Evolutionary conservation across 2,329 filamentous ascomycete genomes (phyloP), one percentile per base, ranked within the genome.

Genomic region (Cladosporium sp.): DNA sequence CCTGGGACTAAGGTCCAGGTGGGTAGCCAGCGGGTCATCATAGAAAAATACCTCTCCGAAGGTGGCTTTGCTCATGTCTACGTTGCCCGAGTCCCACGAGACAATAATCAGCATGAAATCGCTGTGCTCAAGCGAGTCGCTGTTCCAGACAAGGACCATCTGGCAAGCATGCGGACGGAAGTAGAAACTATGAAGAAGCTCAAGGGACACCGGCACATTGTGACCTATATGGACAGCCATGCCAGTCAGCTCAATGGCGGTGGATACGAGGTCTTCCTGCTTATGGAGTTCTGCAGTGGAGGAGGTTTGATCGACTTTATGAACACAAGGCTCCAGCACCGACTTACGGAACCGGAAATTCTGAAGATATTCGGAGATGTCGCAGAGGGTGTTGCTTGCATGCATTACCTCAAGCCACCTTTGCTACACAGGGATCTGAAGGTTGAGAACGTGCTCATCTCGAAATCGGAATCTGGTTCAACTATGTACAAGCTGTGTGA

Each of bases 121-220:
- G 93, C 92, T 14, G 93, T 97, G 59, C 83, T 97, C 75, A 97
- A 99, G 85, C 86, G 95, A 76, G 95, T 99, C 66, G 95, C 95
- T 41, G 95, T 98, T 62, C 93, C 95, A 36, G 95, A 99, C 80
- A 97, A 96, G 84, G 92, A 96, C 70, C 88, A 94, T 66, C 84
- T 99, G 80, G 91, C 92, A 69, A 93, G 92, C 79, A 98, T 99
- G 95, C 89, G 95, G 79, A 98, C 90, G 71, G 95, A 99, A 84
- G 95, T 99, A 73, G 95, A 99, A 82, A 99, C 95, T 15, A 99
- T 99, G 95, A 99, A 99, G 88, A 93, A 95, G 80, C 86, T 99
- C 74, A 97, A 97, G 84, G 95, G 95, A 66, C 95, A 98, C 85
- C 88, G 89, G 69, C 90, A 95, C 74, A 98, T 99, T 76, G 95